Evolutionary conservation across 2,329 filamentous ascomycete genomes (phyloP).

Genomic region (Diaporthe citrichinensis): DNA sequence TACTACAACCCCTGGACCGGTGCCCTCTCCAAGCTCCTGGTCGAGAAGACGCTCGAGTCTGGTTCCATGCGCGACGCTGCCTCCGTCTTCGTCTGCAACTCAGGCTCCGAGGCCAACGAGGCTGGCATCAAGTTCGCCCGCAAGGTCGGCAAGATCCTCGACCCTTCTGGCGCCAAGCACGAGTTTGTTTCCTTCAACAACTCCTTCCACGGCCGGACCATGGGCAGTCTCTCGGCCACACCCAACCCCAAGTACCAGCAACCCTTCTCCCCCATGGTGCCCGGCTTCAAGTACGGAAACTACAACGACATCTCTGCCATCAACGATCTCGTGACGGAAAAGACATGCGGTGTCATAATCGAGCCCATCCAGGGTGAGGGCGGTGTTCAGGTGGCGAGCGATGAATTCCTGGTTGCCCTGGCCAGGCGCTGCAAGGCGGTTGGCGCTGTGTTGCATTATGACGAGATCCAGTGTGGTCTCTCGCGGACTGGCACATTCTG

Average conservation of each 20-base stretch:
- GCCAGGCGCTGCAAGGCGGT: constrained; percentile 88
- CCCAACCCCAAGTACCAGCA: constrained; percentile 98
- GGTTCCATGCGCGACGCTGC: constrained; percentile 86
- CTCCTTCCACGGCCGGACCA: constrained; percentile 96
- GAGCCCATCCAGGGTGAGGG: constrained; percentile 99
- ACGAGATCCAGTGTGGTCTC: constrained; percentile 97
- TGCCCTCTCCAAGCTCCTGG: constrained; percentile 85
- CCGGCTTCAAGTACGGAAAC: constrained; percentile 88
- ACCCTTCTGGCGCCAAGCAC: constrained; percentile 79
- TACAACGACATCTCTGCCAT: constrained; percentile 87
- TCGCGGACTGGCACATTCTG: constrained; percentile 89
- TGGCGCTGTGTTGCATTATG: constrained; percentile 90
- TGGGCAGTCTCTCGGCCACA: constrained; percentile 95
- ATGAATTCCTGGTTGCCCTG: constrained; percentile 88
- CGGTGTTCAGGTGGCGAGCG: constrained; percentile 86
- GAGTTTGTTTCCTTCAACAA: constrained; percentile 93
- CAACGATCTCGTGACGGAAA: constrained; percentile 80
- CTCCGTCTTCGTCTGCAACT: constrained; percentile 94
- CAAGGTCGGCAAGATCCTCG: constrained; percentile 85
- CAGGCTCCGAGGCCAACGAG: constrained; percentile 96
- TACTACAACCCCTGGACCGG: constrained; percentile 99
- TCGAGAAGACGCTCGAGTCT: constrained; percentile 83
- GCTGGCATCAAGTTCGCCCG: constrained; percentile 97
- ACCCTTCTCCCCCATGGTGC: constrained; percentile 95
- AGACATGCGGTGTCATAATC: constrained; percentile 93